Base-by-base conservation (phyloP, 129 eudicot genomes). In the Oenanthe sinensis region DNA sequence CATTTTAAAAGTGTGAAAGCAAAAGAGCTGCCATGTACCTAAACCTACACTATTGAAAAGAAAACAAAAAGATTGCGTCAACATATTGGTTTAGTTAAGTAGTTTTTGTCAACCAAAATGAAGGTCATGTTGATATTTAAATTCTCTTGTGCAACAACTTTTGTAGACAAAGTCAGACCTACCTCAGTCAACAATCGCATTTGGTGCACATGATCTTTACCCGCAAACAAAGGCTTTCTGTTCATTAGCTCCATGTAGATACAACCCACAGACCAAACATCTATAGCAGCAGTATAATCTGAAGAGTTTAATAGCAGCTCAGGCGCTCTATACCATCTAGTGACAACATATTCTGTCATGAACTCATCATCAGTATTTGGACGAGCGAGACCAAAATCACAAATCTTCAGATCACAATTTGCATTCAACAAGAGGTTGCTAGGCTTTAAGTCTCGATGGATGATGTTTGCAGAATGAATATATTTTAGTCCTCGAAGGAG, bases 251-350 rank as follows among this genome's bases (percentile, higher is more conserved):
- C 98, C 98, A 93, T 88, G 81, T 81, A 93, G 62, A 93, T 89
- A 80, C 98, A 93, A 26, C 98, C 98, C 75, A 93, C 96, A n/a
- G 98, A 93, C 98, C 98, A 93, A 14, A 93, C 88, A 84, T 93
- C 98, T 20, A 93, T 90, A 16, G 93, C 93, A 49, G 92, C 96
- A 8, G 89, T 87, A 79, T 93, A 93, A 30, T 89, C 98, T 6
- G 98, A 86, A 55, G 98, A 93, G 81, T 89, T 93, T 36, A 93
- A 81, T 48, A 93, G 65, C 67, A 93, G 85, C 85, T 93, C 98
- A 6, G 98, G 98, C 45, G 98, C 98, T 50, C 98, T 85, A 72
- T 93, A 93, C 98, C 98, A 93, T 80, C 98, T 82, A 0, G 96
- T 93, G 71, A 93, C 98, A 78, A 93, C 98, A 75, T 93, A 93